A percentile compares a stretch with the other conserved stretches of the same genome.
Conservation (phyloP, 192 early-diverging fungal genomes). For the Backusella macrospora region DNA sequence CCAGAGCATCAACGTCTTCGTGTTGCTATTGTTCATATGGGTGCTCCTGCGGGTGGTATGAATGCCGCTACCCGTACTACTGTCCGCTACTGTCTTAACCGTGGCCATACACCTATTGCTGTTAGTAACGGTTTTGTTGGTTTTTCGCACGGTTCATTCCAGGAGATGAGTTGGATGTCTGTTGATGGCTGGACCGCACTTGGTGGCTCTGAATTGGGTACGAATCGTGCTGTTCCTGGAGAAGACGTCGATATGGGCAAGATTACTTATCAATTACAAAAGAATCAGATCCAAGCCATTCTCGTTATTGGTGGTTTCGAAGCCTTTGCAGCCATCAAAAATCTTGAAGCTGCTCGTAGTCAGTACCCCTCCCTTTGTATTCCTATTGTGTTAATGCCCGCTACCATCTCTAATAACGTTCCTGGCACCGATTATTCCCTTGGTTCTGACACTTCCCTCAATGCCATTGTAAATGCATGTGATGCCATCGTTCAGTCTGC, state of each 20-base stretch:
- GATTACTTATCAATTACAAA: constrained; percentile 90
- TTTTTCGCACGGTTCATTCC: constrained; percentile 78
- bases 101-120: constrained; percentile 84
- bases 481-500: constrained; percentile 95
- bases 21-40: constrained; percentile 90
- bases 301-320: constrained; percentile 96
- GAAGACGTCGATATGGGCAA: constrained; percentile 73
- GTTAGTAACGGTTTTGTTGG: constrained; percentile 96
- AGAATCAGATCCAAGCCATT: constrained; percentile 85
- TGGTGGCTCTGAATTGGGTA: constrained; percentile 93
- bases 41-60: constrained; percentile 98
- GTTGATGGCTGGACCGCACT: constrained; percentile 91
- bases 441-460: constrained; percentile 93
- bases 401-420: constrained; percentile 97
- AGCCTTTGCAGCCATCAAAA: constrained; percentile 79
- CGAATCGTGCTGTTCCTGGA: constrained; percentile 89
- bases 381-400: constrained; percentile 91
- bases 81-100: constrained; percentile 82
- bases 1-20: constrained; percentile 62
- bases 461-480: constrained; percentile 88
- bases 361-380: constrained; percentile 93
- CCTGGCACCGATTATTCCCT: constrained; percentile 95
- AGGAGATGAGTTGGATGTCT: constrained; percentile 77
- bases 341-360: constrained; percentile 67
- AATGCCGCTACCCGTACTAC: constrained; percentile 92